phyloP scores from a whole-genome alignment of 1,284 basidiomycete species.

The Jaminaea rosea region DNA sequence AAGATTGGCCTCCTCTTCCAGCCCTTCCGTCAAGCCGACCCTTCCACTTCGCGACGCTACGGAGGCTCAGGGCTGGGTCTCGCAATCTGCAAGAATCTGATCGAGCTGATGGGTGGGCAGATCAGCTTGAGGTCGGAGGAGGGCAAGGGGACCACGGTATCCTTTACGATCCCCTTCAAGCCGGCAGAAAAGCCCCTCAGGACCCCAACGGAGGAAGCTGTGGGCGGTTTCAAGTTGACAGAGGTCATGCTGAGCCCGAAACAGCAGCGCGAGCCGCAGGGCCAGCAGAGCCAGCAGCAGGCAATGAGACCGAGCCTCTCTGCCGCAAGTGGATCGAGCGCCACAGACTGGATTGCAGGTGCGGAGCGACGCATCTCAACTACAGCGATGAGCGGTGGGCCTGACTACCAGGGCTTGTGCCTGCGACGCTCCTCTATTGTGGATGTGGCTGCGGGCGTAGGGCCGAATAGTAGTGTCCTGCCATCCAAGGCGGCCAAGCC shows the following conservation, averaged over 20 bases:
- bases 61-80: slow-evolving; percentile 38
- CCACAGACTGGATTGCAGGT: too few species aligned
- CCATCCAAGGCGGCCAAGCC: background rate
- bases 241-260: too few species aligned
- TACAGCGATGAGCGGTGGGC: background rate
- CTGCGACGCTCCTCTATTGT: background rate
- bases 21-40: slow-evolving; percentile 42
- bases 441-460: too few species aligned
- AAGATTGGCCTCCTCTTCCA: slow-evolving; percentile 43
- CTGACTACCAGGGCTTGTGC: background rate
- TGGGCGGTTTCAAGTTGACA: background rate
- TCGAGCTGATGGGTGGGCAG: slow-evolving; percentile 32
- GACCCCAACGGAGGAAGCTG: background rate
- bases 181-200: background rate
- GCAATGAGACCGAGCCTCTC: too few species aligned
- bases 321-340: too few species aligned
- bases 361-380: too few species aligned
- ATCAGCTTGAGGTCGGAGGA: slow-evolving; percentile 33
- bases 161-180: slow-evolving; percentile 30
- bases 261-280: too few species aligned
- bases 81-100: slow-evolving; percentile 28
- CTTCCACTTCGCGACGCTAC: slow-evolving; percentile 29
- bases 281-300: too few species aligned
- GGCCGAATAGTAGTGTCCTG: too few species aligned
- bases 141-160: slow-evolving; percentile 32